A percentile compares a stretch with the other conserved stretches of the same genome.
Conservation (phyloP, 2,329 filamentous ascomycete species). For the Herpotrichia juniperi region DNA sequence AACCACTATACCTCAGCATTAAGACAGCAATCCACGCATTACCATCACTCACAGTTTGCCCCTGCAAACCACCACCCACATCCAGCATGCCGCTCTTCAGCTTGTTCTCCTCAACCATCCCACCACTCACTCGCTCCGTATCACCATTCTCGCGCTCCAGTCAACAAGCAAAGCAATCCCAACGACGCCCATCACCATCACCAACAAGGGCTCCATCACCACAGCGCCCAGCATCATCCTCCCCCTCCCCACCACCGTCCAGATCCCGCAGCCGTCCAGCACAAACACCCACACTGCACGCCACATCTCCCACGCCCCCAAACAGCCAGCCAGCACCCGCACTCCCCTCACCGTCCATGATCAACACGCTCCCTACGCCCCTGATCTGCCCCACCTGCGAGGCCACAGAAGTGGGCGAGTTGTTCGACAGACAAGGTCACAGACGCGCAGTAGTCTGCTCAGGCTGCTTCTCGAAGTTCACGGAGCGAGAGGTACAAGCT, state of each 20-base stretch:
- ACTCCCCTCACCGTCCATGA: not conserved
- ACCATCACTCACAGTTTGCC: no score
- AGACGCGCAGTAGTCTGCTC: constrained; percentile 9
- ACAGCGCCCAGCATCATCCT: not conserved
- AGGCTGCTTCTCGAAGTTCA: constrained; percentile 11
- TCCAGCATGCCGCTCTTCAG: not conserved
- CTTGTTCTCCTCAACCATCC: not conserved
- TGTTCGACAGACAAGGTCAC: not conserved
- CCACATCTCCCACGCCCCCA: not conserved
- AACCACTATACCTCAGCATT: no score
- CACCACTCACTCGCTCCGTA: not conserved
- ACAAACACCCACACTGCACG: not conserved
- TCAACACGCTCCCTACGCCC: no score
- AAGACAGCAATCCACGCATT: no score
- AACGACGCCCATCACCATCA: constrained; percentile 1
- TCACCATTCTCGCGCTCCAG: not conserved
- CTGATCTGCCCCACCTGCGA: constrained; percentile 3
- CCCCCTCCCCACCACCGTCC: not conserved
- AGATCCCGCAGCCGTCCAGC: not conserved
- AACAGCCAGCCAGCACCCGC: not conserved
- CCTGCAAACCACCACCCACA: not conserved
- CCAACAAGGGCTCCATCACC: not conserved
- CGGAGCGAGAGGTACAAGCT: not conserved
- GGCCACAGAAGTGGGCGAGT: not conserved
- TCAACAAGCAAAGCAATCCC: not conserved